A percentile compares a stretch with the other conserved stretches of the same genome.
Evolutionary conservation across 1,284 basidiomycete genomes (phyloP).

Genomic region (Malassezia dermatis): DNA sequence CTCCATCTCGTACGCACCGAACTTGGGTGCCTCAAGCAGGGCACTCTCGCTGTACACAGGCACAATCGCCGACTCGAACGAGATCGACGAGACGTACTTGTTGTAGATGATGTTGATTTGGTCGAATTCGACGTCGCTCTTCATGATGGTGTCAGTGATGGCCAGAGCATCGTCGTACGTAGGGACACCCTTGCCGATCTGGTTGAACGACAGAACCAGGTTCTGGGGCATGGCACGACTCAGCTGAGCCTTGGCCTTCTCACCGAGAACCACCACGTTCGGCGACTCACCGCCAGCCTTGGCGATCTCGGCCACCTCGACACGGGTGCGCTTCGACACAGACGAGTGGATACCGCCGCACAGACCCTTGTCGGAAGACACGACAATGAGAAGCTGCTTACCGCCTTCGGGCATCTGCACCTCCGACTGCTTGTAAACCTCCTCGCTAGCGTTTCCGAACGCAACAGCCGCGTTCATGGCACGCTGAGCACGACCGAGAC

Average conservation of each 20-base stretch:
- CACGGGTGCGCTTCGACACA: conserved; percentile 77
- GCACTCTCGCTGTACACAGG: conserved; percentile 55
- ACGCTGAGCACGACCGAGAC: conserved; percentile 75
- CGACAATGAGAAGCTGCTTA: conserved; percentile 60
- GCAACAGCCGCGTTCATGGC: conserved; percentile 88
- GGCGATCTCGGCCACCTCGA: conserved; percentile 52
- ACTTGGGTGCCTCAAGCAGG: conserved; percentile 54
- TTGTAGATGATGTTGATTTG: conserved; percentile 80
- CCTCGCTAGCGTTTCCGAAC: conserved; percentile 82
- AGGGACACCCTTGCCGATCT: conserved; percentile 91
- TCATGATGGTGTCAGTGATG: conserved; percentile 84
- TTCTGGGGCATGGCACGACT: conserved; percentile 59
- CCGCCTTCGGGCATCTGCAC: conserved; percentile 30
- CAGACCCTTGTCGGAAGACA: conserved; percentile 97
- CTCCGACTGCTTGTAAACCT: conserved; percentile 46
- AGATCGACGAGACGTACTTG: conserved; percentile 84
- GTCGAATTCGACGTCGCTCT: conserved; percentile 77
- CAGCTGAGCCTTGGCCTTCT: conserved; percentile 95
- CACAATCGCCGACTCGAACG: conserved; percentile 70
- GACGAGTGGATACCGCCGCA: conserved; percentile 99
- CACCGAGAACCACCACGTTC: conserved; percentile 61
- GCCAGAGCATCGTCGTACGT: conserved; percentile 90
- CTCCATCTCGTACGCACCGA: conserved; percentile 47
- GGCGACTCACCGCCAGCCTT: conserved; percentile 51
- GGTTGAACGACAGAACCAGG: conserved; percentile 82